These are phyloP conservation scores for Tuber magnatum DNA, from an alignment of 495 filamentous ascomycete genomes.

Conservation along the genomic window DNA sequence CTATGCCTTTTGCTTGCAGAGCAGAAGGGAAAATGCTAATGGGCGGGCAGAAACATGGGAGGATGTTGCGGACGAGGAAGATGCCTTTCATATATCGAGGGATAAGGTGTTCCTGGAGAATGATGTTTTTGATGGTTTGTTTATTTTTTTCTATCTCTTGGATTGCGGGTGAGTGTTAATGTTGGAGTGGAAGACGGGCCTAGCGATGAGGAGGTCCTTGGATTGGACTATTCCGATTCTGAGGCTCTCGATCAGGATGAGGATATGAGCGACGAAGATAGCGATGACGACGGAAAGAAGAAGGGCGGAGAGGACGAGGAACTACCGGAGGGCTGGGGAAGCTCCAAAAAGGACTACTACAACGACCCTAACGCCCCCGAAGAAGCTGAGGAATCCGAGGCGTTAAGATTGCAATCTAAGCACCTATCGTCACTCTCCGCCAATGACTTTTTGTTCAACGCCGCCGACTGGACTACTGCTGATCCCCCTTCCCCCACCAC, in stretches of 20 bases:
- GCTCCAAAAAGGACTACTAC: slow-evolving; percentile 84
- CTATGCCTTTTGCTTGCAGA: background rate
- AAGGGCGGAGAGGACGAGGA: slow-evolving; percentile 46
- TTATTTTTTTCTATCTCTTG: background rate
- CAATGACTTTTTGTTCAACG: slow-evolving; percentile 86
- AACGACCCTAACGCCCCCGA: slow-evolving; percentile 72
- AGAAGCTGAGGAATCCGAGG: slow-evolving; percentile 87
- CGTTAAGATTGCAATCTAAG: slow-evolving; percentile 78
- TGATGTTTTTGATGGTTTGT: slow-evolving; percentile 40
- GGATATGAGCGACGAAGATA: slow-evolving; percentile 32
- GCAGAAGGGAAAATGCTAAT: background rate
- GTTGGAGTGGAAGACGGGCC: slow-evolving; percentile 35
- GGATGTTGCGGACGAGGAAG: slow-evolving; percentile 83
- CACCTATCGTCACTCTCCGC: slow-evolving; percentile 76
- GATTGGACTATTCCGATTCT: slow-evolving; percentile 53
- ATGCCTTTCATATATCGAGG: slow-evolving; percentile 76
- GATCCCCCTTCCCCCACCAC: slow-evolving; percentile 44
- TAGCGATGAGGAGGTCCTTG: slow-evolving; percentile 85
- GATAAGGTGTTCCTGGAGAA: slow-evolving; percentile 83
- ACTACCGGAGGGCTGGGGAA: slow-evolving; percentile 58
- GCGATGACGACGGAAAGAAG: slow-evolving; percentile 33
- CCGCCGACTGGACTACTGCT: slow-evolving; percentile 65
- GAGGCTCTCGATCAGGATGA: slow-evolving; percentile 52
- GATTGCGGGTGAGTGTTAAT: slow-evolving; percentile 3
- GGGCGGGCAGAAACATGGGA: slow-evolving; percentile 52